Evolutionary conservation across 148 eudicot species (phyloP).

Genomic region (Tetragonia tetragonoides): DNA sequence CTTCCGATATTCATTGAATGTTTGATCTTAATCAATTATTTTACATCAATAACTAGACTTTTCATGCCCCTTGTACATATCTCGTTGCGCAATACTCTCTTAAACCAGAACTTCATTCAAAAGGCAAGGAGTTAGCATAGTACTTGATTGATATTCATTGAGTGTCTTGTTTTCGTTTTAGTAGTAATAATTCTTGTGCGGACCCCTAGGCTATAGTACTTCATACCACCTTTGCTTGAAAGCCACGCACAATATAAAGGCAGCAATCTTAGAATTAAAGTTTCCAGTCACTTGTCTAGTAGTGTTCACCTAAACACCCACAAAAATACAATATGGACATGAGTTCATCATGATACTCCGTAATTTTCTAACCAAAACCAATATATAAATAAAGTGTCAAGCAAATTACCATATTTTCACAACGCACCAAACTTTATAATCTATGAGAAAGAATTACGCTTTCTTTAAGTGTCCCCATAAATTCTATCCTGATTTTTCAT

Average conservation of each 20-base stretch:
- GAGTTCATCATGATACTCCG: conserved; percentile 5
- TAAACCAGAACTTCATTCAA: no score
- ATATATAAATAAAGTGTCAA: background rate
- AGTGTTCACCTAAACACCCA: background rate
- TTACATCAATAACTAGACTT: no score
- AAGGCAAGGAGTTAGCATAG: no score
- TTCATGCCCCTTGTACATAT: no score
- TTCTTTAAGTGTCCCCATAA: background rate
- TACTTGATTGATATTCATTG: no score
- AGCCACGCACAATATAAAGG: conserved; percentile 13
- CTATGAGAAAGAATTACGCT: background rate
- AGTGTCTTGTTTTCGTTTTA: background rate
- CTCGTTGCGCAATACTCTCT: no score
- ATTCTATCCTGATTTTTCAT: no score
- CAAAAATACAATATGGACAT: background rate
- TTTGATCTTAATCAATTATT: no score
- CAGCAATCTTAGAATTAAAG: conserved; percentile 4
- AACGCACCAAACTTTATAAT: background rate
- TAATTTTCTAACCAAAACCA: conserved; percentile 1
- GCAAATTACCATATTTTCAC: conserved; percentile 6
- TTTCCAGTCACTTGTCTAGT: background rate
- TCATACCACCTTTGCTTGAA: conserved; percentile 15
- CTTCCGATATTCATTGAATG: no score
- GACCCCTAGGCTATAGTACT: background rate
- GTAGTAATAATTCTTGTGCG: background rate